Conservation (phyloP, 345 rosid species). For the Geranium rotundifolium region DNA sequence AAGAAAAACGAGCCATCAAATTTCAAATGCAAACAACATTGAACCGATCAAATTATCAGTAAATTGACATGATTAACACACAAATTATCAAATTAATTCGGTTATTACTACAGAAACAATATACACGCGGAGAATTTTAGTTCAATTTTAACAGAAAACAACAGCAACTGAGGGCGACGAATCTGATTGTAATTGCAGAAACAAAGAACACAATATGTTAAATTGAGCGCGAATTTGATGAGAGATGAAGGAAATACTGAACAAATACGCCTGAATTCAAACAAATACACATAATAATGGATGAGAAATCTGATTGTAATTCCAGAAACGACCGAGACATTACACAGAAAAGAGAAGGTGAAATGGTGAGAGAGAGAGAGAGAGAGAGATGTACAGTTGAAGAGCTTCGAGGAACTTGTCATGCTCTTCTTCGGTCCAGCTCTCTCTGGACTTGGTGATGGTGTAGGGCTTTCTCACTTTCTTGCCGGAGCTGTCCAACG, state of each 20-base stretch:
- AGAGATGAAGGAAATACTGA: no score
- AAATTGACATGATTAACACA: neutral
- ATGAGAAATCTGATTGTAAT: no score
- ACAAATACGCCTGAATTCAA: no score
- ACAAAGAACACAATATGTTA: neutral
- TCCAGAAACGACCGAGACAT: no score
- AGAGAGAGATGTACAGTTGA: constrained; percentile 42
- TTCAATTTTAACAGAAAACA: neutral
- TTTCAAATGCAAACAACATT: neutral
- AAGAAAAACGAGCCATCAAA: neutral
- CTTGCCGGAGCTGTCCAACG: constrained; percentile 38
- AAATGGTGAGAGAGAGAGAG: neutral
- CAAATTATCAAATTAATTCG: no score
- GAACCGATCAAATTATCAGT: neutral
- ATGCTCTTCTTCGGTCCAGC: constrained; percentile 98
- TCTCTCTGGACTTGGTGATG: constrained; percentile 96
- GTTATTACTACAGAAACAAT: neutral
- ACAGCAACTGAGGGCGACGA: neutral
- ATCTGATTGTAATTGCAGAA: neutral
- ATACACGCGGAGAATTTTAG: neutral
- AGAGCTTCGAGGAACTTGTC: constrained; percentile 99
- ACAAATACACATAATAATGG: no score
- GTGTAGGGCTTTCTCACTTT: constrained; percentile 92
- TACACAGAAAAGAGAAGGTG: neutral
- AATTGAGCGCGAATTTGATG: neutral